Percentiles rank a stretch among this genome's conserved stretches.
These are phyloP conservation scores for Mycena galericulata DNA, from an alignment of 768 basidiomycete species.

Conservation along the genomic window DNA sequence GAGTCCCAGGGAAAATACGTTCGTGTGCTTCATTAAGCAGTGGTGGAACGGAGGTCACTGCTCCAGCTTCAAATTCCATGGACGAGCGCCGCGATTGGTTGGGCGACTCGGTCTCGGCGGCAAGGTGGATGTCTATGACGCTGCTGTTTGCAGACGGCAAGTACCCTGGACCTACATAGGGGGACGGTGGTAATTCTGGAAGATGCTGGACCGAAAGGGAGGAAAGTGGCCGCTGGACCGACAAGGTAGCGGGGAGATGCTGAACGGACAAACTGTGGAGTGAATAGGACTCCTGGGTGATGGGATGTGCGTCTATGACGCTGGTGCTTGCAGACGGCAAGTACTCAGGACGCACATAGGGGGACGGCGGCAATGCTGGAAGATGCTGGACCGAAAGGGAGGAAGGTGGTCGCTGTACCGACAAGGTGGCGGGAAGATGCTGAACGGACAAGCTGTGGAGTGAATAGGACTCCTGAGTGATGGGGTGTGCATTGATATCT, in stretches of 20 bases:
- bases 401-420: not conserved
- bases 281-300: constrained; percentile 27
- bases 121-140: constrained; percentile 6
- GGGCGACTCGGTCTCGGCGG: constrained; percentile 2
- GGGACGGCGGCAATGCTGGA: constrained; percentile 6
- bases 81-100: constrained; percentile 8
- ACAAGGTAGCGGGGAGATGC: constrained; percentile 21
- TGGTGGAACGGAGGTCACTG: not conserved
- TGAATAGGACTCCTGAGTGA: constrained; percentile 27
- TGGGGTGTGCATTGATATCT: constrained; percentile 23
- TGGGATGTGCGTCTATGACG: constrained; percentile 19
- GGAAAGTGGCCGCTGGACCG: not conserved
- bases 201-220: constrained; percentile 7
- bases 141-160: constrained; percentile 18
- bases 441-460: constrained; percentile 25
- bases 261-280: constrained; percentile 25
- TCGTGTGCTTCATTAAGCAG: constrained; percentile 6
- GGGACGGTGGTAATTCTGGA: constrained; percentile 6
- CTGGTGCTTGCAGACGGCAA: constrained; percentile 17
- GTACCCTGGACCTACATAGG: constrained; percentile 5
- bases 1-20: constrained; percentile 16
- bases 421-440: constrained; percentile 21
- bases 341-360: constrained; percentile 2
- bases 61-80: not conserved
- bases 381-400: constrained; percentile 7